These are phyloP conservation scores for Boletus fagicola DNA, from an alignment of 768 basidiomycete genomes.

Conservation along the genomic window DNA sequence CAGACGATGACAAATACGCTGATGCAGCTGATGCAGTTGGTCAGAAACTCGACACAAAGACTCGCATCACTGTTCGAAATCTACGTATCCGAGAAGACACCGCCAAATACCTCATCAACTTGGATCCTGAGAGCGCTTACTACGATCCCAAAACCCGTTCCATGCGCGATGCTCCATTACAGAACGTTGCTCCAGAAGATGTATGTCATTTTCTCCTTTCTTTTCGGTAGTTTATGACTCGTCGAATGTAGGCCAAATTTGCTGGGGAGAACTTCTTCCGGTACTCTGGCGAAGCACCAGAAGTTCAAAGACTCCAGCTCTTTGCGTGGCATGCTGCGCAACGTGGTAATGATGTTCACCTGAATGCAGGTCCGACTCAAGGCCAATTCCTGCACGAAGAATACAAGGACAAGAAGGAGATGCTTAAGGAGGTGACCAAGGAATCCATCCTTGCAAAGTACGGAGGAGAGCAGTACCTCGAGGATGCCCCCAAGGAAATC, in stretches of 20 bases:
- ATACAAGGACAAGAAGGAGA: slow-evolving; percentile 90
- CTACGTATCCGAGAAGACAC: slow-evolving; percentile 98
- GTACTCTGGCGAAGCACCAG: slow-evolving; percentile 87
- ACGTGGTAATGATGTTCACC: slow-evolving; percentile 90
- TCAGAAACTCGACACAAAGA: slow-evolving; percentile 97
- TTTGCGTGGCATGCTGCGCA: slow-evolving; percentile 97
- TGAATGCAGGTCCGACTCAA: slow-evolving; percentile 95
- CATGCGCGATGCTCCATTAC: slow-evolving; percentile 94
- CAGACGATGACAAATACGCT: slow-evolving; percentile 97
- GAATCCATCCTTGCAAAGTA: slow-evolving; percentile 89
- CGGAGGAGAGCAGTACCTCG: slow-evolving; percentile 90
- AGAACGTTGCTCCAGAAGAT: slow-evolving; percentile 79
- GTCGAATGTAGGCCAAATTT: slow-evolving; percentile 63
- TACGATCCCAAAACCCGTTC: slow-evolving; percentile 99
- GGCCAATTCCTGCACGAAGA: slow-evolving; percentile 90
- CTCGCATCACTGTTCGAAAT: slow-evolving; percentile 96
- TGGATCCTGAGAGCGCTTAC: slow-evolving; percentile 94
- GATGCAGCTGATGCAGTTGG: slow-evolving; percentile 97
- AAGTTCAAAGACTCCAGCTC: slow-evolving; percentile 87
- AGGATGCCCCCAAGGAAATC: slow-evolving; percentile 86
- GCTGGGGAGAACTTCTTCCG: slow-evolving; percentile 97
- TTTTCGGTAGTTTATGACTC: slow-evolving; percentile 1
- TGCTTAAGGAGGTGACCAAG: slow-evolving; percentile 83
- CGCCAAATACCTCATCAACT: slow-evolving; percentile 95
- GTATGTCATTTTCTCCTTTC: slow-evolving; percentile 44